A percentile compares a stretch with the other conserved stretches of the same genome.
Conservation (phyloP, 768 basidiomycete genomes). For the Tulasnella sp. region DNA sequence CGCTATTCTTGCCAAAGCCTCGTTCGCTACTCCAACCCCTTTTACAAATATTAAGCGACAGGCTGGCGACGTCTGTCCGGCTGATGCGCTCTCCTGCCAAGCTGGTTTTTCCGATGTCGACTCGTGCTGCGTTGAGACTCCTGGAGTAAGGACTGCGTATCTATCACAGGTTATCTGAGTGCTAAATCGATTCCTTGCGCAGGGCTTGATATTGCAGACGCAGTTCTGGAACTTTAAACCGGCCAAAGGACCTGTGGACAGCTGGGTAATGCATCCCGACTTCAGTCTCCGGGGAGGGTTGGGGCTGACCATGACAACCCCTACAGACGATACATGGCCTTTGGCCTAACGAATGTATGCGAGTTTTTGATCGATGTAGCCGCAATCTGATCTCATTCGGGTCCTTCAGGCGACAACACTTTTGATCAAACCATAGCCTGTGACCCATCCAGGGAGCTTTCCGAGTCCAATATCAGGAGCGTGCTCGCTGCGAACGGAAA, state of each 20-base stretch:
- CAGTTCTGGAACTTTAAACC: slow-evolving; percentile 73
- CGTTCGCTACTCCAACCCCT: background rate
- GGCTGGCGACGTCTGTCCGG: background rate
- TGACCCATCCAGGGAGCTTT: too few species aligned
- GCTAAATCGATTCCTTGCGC: background rate
- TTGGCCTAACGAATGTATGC: slow-evolving; percentile 38
- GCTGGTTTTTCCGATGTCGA: slow-evolving; percentile 31
- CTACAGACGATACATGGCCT: slow-evolving; percentile 45
- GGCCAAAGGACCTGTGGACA: slow-evolving; percentile 56
- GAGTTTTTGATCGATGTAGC: background rate
- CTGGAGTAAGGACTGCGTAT: slow-evolving; percentile 49
- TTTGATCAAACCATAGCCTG: slow-evolving; percentile 24
- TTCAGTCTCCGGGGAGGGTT: background rate
- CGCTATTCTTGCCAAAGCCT: background rate
- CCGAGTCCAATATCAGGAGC: too few species aligned
- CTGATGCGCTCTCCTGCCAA: background rate
- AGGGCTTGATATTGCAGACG: slow-evolving; percentile 61
- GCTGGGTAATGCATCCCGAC: slow-evolving; percentile 51
- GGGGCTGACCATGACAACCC: background rate
- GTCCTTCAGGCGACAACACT: slow-evolving; percentile 23
- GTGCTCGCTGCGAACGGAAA: too few species aligned
- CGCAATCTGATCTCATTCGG: background rate
- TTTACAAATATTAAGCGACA: background rate
- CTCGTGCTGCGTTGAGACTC: slow-evolving; percentile 62
- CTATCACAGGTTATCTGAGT: background rate